Evolutionary conservation across 2,329 filamentous ascomycete species (phyloP), one percentile per base, ranked within the genome.

Genomic region (Teratosphaeria zuluensis): DNA sequence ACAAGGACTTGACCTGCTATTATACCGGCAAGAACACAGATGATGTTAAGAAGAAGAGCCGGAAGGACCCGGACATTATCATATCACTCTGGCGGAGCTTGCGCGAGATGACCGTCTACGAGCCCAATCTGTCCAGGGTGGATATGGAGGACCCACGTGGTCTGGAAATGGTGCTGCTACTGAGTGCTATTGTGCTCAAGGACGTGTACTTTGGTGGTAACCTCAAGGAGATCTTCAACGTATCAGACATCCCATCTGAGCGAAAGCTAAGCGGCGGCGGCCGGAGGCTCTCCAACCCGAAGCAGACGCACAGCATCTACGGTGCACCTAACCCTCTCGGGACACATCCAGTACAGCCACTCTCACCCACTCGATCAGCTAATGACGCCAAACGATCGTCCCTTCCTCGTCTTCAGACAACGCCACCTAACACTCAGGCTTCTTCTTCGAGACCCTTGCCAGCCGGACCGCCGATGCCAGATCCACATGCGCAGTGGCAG

Each of bases 121-220:
- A 99, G 73, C 89, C 92, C 4, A 97, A 97, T 70, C 80, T 97
- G 69, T 86, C 88, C 61, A 82, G 94, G 6, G 87, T 97, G 11
- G 92, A 97, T 51, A 85, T 97, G 62, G 91, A 99, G 72, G 94
- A 99, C 73, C 85, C 88, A 59, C 97, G 96, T 73, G 94, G 94
- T 0, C 77, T 97, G 3, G 94, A 99, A 71, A 83, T 97, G 1
- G 86, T 92, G 1, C 74, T 97, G 24, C 69, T 86, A 31, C 75
- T 87, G 0, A 76, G 81, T 16, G 83, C 82, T 0, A 76, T 82
- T 1, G 81, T 83, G 12, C 85, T 87, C 59, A 77, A 81, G 28
- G 84, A 86, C 65, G 73, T 86, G 4, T 86, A 80, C 71, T 85
- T 84, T 66, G 63, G 62, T 32, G 63, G 61, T 58, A 81, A 85